Conservation (phyloP, 2,329 filamentous ascomycete species). For the Epichloe hybrida region DNA sequence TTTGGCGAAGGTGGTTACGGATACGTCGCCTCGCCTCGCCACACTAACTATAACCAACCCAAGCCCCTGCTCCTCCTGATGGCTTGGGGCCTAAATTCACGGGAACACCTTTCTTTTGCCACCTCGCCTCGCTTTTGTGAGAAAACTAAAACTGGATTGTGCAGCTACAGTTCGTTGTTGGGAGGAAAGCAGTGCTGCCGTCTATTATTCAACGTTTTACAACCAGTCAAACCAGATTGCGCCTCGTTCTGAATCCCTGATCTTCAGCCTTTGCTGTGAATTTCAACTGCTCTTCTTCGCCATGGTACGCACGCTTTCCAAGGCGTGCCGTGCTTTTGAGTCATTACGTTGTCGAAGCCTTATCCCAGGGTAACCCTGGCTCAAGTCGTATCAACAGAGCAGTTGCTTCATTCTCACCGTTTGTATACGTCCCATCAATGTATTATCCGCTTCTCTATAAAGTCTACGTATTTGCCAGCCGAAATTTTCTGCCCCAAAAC, state of each 20-base stretch:
- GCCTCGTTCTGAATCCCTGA: not conserved
- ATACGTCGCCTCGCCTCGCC: no score
- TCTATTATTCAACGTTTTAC: no score
- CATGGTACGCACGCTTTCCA: not conserved
- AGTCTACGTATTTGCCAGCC: not conserved
- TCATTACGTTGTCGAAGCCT: constrained; percentile 1
- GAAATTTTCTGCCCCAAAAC: not conserved
- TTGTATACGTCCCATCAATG: not conserved
- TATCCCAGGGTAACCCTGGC: not conserved
- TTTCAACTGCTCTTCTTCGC: not conserved
- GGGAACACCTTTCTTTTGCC: no score
- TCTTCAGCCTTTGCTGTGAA: not conserved
- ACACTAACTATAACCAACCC: no score
- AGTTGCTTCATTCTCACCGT: not conserved
- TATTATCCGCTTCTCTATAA: not conserved
- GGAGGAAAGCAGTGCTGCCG: no score
- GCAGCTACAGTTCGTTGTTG: no score
- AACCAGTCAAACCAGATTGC: no score
- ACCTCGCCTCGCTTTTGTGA: no score
- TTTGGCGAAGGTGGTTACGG: no score
- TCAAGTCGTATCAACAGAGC: not conserved
- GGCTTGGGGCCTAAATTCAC: no score
- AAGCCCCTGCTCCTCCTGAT: no score
- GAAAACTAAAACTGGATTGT: no score
- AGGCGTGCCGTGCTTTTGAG: constrained; percentile 1